Evolutionary conservation across 2,329 filamentous ascomycete species (phyloP), one percentile per base, ranked within the genome.

Genomic region (Myriosclerotinia curreyana): DNA sequence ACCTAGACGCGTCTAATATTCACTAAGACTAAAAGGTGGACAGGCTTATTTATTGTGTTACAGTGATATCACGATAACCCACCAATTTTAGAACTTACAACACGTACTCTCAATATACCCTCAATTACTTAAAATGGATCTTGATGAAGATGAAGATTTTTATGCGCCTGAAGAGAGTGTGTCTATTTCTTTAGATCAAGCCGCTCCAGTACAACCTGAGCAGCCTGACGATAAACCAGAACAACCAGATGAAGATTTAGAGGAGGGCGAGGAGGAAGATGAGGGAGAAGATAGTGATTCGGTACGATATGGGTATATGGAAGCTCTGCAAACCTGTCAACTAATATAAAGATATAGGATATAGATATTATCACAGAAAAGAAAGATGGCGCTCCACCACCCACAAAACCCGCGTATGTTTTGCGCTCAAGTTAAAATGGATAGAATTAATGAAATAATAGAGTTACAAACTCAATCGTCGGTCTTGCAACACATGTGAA

Each of bases 291-390:
- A 82, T 64, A 82, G 80, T 25, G 82, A 83, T 38, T 62, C 40
- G 82, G 84, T 67, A 83, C 81, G 28, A 81, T 82, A 73, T 17
- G 75, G 65, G 2, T 17, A 28, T 28, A 7, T 42, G 5, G 20
- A 36, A 25, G 15, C 14, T 46, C 44, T n/a, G 17, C 42, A 22
- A 46, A 48, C n/a, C 36, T 36, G 15, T 31, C 52, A 53, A 53
- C 68, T 73, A 22, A 71, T 50, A 5, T 51, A 28, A n/a, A n/a
- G 40, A 7, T 38, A 28, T 61, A 87, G 83, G 86, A 88, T 67
- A 86, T 88, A 72, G 86, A 88, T 68, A 88, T 88, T 70, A 86
- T 88, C 71, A 88, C 83, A 25, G 86, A 88, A 73, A 80, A 84
- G 65, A 87, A 86, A 78, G 86, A 88, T 70, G 84, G 84, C 72